These are phyloP conservation scores for Naganishia kalamii DNA, from an alignment of 768 basidiomycete species.

Conservation along the genomic window DNA sequence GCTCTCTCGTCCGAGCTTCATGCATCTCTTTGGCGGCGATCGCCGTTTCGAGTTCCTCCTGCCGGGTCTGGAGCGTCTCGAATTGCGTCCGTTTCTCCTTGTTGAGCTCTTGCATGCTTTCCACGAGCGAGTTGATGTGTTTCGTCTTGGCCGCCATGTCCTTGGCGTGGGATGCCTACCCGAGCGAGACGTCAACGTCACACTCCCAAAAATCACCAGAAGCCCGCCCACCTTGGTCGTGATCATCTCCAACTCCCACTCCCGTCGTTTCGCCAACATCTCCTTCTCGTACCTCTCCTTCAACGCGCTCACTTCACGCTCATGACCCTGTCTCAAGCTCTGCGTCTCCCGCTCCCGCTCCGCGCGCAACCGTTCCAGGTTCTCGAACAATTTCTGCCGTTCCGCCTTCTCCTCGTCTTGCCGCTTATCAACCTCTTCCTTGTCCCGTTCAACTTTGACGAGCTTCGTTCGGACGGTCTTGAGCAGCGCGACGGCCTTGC, in stretches of 20 bases:
- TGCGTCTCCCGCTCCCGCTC: constrained; percentile 53
- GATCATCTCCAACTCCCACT: constrained; percentile 70
- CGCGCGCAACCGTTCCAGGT: constrained; percentile 58
- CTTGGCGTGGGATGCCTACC: constrained; percentile 62
- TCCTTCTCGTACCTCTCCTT: constrained; percentile 74
- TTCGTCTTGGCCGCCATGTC: constrained; percentile 59
- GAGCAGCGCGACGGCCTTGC: constrained; percentile 82
- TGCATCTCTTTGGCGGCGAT: constrained; percentile 68
- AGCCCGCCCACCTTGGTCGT: constrained; percentile 59
- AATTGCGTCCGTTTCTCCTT: constrained; percentile 74
- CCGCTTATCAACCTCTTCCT: constrained; percentile 69
- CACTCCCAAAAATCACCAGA: neutral
- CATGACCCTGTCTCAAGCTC: constrained; percentile 54
- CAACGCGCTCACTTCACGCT: constrained; percentile 59
- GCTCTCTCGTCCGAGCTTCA: constrained; percentile 71
- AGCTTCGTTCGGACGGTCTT: constrained; percentile 94
- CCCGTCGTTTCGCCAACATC: constrained; percentile 56
- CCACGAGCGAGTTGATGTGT: constrained; percentile 65
- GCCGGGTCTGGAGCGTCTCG: constrained; percentile 75
- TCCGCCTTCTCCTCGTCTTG: constrained; percentile 54
- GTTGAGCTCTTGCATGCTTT: constrained; percentile 61
- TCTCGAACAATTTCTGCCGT: constrained; percentile 55
- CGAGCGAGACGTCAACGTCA: neutral
- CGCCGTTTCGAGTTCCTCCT: constrained; percentile 82
- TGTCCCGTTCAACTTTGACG: constrained; percentile 92